These are phyloP conservation scores for Leucaena leucocephala DNA, from an alignment of 306 rosid species.

Conservation along the genomic window DNA sequence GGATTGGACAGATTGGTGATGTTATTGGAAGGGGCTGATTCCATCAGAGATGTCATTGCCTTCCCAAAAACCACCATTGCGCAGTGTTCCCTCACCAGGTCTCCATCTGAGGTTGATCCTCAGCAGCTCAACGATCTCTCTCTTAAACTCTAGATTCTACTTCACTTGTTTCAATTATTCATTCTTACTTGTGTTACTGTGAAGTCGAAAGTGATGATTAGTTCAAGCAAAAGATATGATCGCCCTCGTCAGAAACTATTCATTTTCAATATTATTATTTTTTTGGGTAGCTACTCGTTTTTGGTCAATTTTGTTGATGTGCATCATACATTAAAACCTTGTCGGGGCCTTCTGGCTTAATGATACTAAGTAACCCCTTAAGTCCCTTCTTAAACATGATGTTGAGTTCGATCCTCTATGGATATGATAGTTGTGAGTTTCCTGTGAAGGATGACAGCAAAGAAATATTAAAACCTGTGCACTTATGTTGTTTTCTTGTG, in stretches of 20 bases:
- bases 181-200: too few relatives aligned
- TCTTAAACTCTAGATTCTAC: slow-evolving; percentile 31
- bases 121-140: slow-evolving; percentile 81
- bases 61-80: slow-evolving; percentile 96
- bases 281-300: not conserved
- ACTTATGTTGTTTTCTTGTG: not conserved
- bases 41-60: slow-evolving; percentile 95
- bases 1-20: slow-evolving; percentile 93
- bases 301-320: not conserved
- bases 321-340: not conserved
- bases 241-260: not conserved
- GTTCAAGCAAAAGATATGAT: not conserved
- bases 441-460: too few relatives aligned
- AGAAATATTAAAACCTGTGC: too few relatives aligned
- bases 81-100: slow-evolving; percentile 84
- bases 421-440: too few relatives aligned
- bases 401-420: too few relatives aligned
- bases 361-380: too few relatives aligned
- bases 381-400: too few relatives aligned
- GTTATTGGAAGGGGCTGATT: slow-evolving; percentile 82
- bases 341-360: too few relatives aligned
- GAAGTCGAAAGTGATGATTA: not conserved
- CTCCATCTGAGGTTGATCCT: slow-evolving; percentile 90
- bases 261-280: too few relatives aligned
- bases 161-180: not conserved